Evolutionary conservation across 306 rosid species (phyloP).

Genomic region (Quercus parvula): DNA sequence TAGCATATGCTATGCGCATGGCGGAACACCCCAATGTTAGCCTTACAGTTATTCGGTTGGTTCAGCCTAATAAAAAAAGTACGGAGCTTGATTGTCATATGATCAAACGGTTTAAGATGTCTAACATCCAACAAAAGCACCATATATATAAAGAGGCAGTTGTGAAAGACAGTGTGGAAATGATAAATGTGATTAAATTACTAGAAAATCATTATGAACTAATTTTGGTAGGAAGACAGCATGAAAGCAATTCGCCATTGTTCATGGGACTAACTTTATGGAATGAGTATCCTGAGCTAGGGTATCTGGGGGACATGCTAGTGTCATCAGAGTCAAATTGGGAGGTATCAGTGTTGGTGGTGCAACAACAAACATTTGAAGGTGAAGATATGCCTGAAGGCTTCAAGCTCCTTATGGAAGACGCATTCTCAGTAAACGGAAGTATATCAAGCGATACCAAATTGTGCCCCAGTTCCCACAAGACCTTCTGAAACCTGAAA

Average conservation of each 20-base stretch:
- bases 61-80: not conserved
- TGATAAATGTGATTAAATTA: slow-evolving; percentile 33
- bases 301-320: slow-evolving; percentile 51
- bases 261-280: slow-evolving; percentile 46
- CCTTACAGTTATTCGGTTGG: slow-evolving; percentile 28
- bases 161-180: slow-evolving; percentile 36
- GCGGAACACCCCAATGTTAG: slow-evolving; percentile 25
- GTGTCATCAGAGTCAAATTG: slow-evolving; percentile 32
- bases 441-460: not conserved
- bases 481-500: not conserved
- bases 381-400: not conserved
- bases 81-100: slow-evolving; percentile 23
- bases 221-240: slow-evolving; percentile 54
- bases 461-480: not conserved
- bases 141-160: slow-evolving; percentile 37
- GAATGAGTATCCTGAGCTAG: slow-evolving; percentile 67
- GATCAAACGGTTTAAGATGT: slow-evolving; percentile 28
- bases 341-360: slow-evolving; percentile 44
- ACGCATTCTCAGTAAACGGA: not conserved
- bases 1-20: slow-evolving; percentile 46
- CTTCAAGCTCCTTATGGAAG: slow-evolving; percentile 7
- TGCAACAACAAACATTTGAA: slow-evolving; percentile 49
- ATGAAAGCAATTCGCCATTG: slow-evolving; percentile 27
- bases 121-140: not conserved
- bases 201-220: slow-evolving; percentile 39